A percentile compares a stretch with the other conserved stretches of the same genome.
phyloP scores from a whole-genome alignment of 2,329 filamentous ascomycete species.

The Davidsoniella neocaledoniae region DNA sequence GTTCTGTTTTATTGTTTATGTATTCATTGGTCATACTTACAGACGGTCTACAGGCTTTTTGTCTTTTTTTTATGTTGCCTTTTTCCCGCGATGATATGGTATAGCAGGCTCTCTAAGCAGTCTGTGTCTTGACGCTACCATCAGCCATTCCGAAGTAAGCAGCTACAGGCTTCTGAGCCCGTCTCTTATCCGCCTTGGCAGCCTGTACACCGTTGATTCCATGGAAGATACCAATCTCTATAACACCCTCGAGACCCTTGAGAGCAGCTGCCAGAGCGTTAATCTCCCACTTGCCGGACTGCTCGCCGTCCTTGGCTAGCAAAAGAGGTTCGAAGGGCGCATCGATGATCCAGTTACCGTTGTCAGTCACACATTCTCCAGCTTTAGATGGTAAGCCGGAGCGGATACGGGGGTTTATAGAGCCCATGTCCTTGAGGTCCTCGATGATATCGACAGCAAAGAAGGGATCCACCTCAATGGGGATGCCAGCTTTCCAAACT shows the following conservation, averaged over 20 bases:
- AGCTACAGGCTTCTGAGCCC: conserved; percentile 79
- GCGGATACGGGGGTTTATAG: conserved; percentile 52
- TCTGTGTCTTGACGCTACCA: conserved; percentile 25
- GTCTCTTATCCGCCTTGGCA: conserved; percentile 33
- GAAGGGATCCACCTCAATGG: conserved; percentile 83
- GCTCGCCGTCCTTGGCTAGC: conserved; percentile 35
- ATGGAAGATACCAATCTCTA: conserved; percentile 83
- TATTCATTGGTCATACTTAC: not conserved
- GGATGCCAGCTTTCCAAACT: conserved; percentile 61
- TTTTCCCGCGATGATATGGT: not conserved
- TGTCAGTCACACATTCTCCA: conserved; percentile 50
- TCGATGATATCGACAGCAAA: conserved; percentile 61
- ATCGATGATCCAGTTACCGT: conserved; percentile 66
- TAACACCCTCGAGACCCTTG: conserved; percentile 57
- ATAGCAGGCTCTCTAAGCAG: not conserved
- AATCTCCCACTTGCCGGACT: conserved; percentile 34
- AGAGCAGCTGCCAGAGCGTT: conserved; percentile 50
- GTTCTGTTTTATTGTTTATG: not conserved
- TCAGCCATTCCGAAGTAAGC: conserved; percentile 90
- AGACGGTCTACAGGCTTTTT: not conserved
- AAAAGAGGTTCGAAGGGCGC: conserved; percentile 68
- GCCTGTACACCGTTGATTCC: conserved; percentile 62
- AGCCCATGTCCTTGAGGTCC: conserved; percentile 57
- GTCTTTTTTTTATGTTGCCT: not conserved
- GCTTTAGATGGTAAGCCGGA: conserved; percentile 60